A percentile compares a stretch with the other conserved stretches of the same genome.
These are phyloP conservation scores for Trichoderma sp. DNA, from an alignment of 2,329 filamentous ascomycete species.

Conservation along the genomic window DNA sequence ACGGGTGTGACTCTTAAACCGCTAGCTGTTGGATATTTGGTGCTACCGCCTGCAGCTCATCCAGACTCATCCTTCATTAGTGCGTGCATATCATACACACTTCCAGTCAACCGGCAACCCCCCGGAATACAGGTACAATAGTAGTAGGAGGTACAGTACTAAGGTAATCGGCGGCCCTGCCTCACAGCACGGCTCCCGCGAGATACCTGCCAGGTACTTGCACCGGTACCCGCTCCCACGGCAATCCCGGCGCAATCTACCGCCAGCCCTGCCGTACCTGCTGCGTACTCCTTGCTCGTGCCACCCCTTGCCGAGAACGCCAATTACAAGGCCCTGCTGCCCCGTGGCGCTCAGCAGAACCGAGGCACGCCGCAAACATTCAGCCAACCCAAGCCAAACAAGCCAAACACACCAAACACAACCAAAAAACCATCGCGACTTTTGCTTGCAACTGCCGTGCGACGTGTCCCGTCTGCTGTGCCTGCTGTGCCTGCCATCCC, in stretches of 20 bases:
- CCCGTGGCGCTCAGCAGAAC: slow-evolving; percentile 11
- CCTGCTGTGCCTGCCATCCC: neutral
- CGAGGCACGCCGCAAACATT: slow-evolving; percentile 7
- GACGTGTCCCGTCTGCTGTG: neutral
- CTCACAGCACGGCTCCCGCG: neutral
- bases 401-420: neutral
- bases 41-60: too few species aligned
- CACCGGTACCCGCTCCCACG: neutral
- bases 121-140: neutral
- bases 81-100: neutral
- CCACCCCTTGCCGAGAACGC: slow-evolving; percentile 1
- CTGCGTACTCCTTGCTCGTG: neutral
- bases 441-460: neutral
- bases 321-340: slow-evolving; percentile 6
- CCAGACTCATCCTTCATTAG: neutral
- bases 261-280: neutral
- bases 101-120: neutral
- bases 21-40: neutral
- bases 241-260: neutral
- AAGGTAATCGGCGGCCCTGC: neutral
- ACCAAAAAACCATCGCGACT: slow-evolving; percentile 15
- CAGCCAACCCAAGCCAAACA: too few species aligned
- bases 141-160: too few species aligned
- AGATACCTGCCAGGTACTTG: neutral
- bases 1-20: neutral